A percentile compares a stretch with the other conserved stretches of the same genome.
Evolutionary conservation across 225 moss, liverwort and hornwort species (phyloP).

Genomic region (Asterella californica): DNA sequence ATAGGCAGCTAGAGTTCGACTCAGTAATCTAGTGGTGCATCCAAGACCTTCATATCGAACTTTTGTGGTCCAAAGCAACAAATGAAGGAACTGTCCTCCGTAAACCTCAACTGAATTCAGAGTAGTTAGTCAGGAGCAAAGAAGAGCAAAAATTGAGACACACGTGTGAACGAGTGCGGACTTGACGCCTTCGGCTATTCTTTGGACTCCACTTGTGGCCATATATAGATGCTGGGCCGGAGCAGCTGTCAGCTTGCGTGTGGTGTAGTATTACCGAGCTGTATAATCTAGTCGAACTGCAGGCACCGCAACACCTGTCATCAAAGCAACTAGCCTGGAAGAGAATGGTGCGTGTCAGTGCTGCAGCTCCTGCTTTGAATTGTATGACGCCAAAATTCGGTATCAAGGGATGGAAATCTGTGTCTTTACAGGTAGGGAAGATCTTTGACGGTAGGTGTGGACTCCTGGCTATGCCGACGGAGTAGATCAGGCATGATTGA

Average conservation of each 20-base stretch:
- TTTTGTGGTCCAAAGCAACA: too few species aligned
- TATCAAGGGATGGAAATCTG: not conserved
- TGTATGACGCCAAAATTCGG: not conserved
- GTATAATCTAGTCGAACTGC: not conserved
- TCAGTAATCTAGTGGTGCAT: too few species aligned
- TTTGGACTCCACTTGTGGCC: not conserved
- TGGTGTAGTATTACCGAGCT: not conserved
- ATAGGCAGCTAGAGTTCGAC: too few species aligned
- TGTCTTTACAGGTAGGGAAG: not conserved
- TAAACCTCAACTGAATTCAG: too few species aligned
- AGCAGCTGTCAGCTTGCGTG: not conserved
- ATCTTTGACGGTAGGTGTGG: not conserved
- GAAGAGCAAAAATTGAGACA: too few species aligned
- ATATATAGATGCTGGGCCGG: not conserved
- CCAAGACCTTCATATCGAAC: too few species aligned
- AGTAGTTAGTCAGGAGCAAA: too few species aligned
- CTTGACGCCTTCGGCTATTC: not conserved
- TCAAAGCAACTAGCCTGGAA: too few species aligned
- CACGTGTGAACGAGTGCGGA: not conserved
- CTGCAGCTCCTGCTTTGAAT: not conserved
- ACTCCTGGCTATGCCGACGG: not conserved
- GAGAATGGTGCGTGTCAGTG: not conserved
- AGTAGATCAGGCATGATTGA: not conserved
- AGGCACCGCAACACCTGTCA: conserved; percentile 16
- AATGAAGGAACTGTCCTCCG: too few species aligned